Conservation (phyloP, 1,284 basidiomycete species). For the Ustilago sp. region DNA sequence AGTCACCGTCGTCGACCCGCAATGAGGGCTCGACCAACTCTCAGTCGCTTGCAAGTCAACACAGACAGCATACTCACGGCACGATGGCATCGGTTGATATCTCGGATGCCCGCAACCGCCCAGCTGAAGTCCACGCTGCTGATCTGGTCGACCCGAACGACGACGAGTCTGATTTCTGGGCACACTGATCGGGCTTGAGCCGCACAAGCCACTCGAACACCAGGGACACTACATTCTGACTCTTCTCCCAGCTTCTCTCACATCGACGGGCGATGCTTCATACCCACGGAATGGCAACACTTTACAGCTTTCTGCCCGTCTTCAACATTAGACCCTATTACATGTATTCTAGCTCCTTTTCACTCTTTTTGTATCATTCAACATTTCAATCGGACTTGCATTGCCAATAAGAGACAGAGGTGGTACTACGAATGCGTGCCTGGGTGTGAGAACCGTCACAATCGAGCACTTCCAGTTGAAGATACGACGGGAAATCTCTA, state of each 20-base stretch:
- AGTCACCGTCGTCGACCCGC: not conserved
- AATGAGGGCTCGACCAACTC: slow-evolving; percentile 9
- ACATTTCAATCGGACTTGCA: not conserved
- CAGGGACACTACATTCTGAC: not conserved
- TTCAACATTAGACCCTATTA: not conserved
- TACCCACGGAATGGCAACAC: slow-evolving; percentile 7
- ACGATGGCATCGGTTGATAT: slow-evolving; percentile 32
- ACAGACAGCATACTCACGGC: slow-evolving; percentile 16
- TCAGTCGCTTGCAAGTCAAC: slow-evolving; percentile 6
- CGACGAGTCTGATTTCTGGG: slow-evolving; percentile 51
- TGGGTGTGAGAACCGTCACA: no score
- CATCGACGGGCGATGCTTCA: not conserved
- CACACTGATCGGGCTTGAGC: slow-evolving; percentile 10
- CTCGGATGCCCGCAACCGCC: slow-evolving; percentile 23
- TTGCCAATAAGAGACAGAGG: no score
- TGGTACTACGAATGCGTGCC: not conserved
- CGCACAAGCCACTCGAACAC: not conserved
- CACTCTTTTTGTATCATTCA: slow-evolving; percentile 10
- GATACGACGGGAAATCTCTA: no score
- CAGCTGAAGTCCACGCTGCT: slow-evolving; percentile 38
- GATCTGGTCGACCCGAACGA: slow-evolving; percentile 46
- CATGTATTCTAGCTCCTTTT: slow-evolving; percentile 8
- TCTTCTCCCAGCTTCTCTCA: not conserved
- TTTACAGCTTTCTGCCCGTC: not conserved
- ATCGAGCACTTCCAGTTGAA: no score